Evolutionary conservation across 169 alveolate genomes (phyloP), one percentile per base, ranked within the genome.

Genomic region (Plasmodium inui): DNA sequence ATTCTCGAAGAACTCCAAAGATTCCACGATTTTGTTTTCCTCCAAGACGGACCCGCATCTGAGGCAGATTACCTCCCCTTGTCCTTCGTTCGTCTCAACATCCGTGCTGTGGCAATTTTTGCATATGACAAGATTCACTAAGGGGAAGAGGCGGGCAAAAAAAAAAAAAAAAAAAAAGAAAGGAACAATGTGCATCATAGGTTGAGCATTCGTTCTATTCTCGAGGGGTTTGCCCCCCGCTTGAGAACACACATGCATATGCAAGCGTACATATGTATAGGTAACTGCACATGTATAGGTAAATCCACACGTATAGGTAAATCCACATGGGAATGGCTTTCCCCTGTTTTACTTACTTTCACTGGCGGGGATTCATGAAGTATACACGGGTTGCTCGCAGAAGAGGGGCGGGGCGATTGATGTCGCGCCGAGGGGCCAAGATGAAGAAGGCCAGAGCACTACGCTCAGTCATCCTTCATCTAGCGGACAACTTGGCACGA

Each of bases 11-110:
- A 96, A 97, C 73, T 97, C 97, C 72, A 97, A 86, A 5, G 96
- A 97, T 81, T 97, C 98, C 8, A 97, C 96, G 71, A 97, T 96
- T 53, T 96, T 95, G 89, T 96, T 97, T 93, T 97, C 98, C 95
- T 97, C 98, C 37, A 97, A 84, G 44, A 97, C 98, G 0, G 98
- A 96, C 4, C 98, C 98, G 83, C 98, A 97, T 81, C 95, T 96
- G 28, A 95, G 96, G 92, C 98, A 97, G 89, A 97, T 95, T 57
- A 97, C 96, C 95, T 97, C 98, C 71, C 98, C 98, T 94, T 95
- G 96, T 61, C 96, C 97, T 73, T 96, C 97, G 82, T 90, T 90
- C 12, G 92, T 81, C 74, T 90, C 95, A 8, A 90, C 57, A 44
- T 90, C 95, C 34, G 94, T 53, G 44, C 96, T 93, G 78, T 22